Evolutionary conservation across 2,329 filamentous ascomycete genomes (phyloP).

Genomic region (Sclerotinia trifoliorum): DNA sequence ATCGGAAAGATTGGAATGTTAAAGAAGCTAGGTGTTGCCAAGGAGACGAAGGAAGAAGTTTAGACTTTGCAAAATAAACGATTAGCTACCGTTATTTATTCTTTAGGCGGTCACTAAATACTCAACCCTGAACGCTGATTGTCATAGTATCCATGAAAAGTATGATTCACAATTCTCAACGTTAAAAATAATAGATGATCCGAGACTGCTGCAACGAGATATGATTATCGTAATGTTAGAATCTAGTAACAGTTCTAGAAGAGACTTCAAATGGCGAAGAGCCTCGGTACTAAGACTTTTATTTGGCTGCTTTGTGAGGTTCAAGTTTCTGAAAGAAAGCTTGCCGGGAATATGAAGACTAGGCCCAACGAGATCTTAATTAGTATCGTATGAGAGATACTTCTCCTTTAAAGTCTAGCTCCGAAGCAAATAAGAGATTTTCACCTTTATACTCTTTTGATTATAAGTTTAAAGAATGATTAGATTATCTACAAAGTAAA

Average conservation of each 20-base stretch:
- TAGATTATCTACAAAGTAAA: neutral
- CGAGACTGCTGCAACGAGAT: no score
- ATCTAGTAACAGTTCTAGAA: no score
- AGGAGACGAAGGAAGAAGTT: neutral
- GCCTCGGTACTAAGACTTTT: no score
- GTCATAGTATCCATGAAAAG: neutral
- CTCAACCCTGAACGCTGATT: no score
- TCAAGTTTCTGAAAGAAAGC: neutral
- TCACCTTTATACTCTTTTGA: no score
- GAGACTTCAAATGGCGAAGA: no score
- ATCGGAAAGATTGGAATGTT: constrained; percentile 37
- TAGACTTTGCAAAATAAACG: neutral
- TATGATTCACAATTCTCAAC: neutral
- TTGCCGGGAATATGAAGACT: neutral
- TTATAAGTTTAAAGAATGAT: no score
- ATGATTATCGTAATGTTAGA: neutral
- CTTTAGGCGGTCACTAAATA: no score
- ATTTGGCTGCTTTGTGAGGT: neutral
- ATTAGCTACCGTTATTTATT: no score
- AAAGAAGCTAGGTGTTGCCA: constrained; percentile 32
- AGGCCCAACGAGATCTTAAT: neutral
- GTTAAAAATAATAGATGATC: neutral
- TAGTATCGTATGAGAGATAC: neutral
- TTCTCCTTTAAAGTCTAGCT: neutral
- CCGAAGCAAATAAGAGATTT: neutral